Base-by-base conservation (phyloP, 1,139 yeast genomes). In the Diutina pseudorugosa region DNA sequence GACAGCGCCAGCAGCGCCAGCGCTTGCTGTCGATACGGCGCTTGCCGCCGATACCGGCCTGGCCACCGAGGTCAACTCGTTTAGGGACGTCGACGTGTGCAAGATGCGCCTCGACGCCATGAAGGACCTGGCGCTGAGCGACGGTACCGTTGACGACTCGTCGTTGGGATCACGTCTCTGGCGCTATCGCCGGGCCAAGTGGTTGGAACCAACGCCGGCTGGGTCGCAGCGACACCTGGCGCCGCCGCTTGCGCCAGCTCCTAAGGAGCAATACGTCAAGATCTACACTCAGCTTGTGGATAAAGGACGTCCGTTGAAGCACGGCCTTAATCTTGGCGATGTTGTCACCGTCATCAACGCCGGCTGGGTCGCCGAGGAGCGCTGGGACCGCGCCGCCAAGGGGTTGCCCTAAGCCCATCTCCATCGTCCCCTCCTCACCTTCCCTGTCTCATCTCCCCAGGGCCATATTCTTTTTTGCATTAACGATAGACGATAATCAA, bases 291-390 rank as follows among this genome's bases (percentile, higher is more conserved):
- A 73, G 54, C 66, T 85, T 57, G 81, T 85, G 18, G 76, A 80
- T 36, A 80, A 80, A 60, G 81, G 80, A 41, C 77, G 75, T 59
- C 69, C 73, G 1, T 70, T 85, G 59, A 79, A 75, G 57, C 76
- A 71, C 59, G 79, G 82, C 40, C 68, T 85, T 63, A 84, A 83
- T 62, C 69, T 85, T 57, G 67, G 66, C 54, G 91, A 85, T 61
- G 76, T 82, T 49, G 61, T 84, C 53, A 73, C 73, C 54, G 75
- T 85, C 16, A 75, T 85, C 41, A 77, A 84, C 59, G 76, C 80
- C 5, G 93, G 91, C 7, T 85, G 94, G 94, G 70, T 73, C 19
- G 79, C 78, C 53, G 79, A 77, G 21, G 82, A 76, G 55, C 76
- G 76, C 59, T 84, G 87, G 83, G 88, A 82, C 53, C 61, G 78